Evolutionary conservation across 2,329 filamentous ascomycete species (phyloP), one percentile per base, ranked within the genome.

Genomic region (Neonectria punicea): DNA sequence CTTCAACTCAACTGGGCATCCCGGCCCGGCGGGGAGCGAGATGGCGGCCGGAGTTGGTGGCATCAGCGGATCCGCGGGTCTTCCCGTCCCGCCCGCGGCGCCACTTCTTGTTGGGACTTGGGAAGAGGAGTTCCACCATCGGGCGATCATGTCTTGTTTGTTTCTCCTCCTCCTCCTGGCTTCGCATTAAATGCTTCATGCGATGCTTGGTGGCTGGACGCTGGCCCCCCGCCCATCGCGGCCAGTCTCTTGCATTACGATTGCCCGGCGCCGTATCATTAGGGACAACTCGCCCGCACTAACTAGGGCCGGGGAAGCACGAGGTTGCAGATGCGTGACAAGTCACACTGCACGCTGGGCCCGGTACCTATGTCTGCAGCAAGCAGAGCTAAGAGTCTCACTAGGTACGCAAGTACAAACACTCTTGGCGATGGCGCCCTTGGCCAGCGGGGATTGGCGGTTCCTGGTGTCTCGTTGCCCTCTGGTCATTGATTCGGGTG

Each of bases 21-120:
- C 63, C 63, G 63, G 55, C 39, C 59, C 39, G 51, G 57, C 46
- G 62, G 47, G 39, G 18, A 43, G 20, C 11, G 28, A 25, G 58
- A 61, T 58, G 54, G 57, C 46, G 20, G 61, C 57, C 39, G 62
- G 58, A 67, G 61, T 56, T 61, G 58, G 68, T 68, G 65, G 71
- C 70, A 56, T 53, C 34, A 60, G 62, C 69, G 67, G 69, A 70
- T 69, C 60, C 69, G 41, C 70, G 68, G 70, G 66, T 63, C 70
- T 71, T 71, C 68, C 71, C 70, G 70, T 65, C 68, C 70, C 70
- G 69, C 57, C 70, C 70, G 69, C 57, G 63, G 63, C 68, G 71
- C 71, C 71, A 70, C 70, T 67, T 43, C 39, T 18, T 43, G 36
- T 56, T 32, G 36, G n/a, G 44, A 44, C 36, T 49, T 36, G 50